phyloP scores from a whole-genome alignment of 345 rosid species.

The Nephelium lappaceum region DNA sequence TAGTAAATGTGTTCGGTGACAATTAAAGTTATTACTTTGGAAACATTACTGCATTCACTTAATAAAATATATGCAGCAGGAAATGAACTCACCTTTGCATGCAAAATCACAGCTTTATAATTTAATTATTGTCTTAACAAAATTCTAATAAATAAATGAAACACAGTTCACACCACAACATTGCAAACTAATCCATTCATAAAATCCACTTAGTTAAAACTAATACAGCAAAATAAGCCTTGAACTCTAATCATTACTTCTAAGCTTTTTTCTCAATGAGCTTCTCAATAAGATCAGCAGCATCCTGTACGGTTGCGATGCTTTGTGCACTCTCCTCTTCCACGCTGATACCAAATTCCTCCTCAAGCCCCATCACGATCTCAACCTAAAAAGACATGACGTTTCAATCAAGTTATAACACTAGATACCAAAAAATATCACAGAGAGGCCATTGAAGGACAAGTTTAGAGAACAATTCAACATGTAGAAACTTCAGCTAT shows the following conservation, averaged over 20 bases:
- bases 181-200: not conserved
- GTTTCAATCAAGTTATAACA: not conserved
- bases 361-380: slow-evolving; percentile 80
- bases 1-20: no score
- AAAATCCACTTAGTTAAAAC: not conserved
- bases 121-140: not conserved
- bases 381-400: slow-evolving; percentile 46
- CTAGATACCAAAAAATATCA: not conserved
- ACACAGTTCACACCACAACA: not conserved
- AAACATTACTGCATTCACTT: no score
- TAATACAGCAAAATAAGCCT: not conserved
- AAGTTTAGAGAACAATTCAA: not conserved
- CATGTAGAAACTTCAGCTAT: not conserved
- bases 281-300: slow-evolving; percentile 73
- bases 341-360: slow-evolving; percentile 68
- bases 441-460: not conserved
- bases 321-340: slow-evolving; percentile 71
- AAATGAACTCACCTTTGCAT: not conserved
- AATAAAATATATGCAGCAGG: not conserved
- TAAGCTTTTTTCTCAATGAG: slow-evolving; percentile 32
- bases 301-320: slow-evolving; percentile 62
- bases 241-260: not conserved
- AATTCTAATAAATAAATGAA: not conserved
- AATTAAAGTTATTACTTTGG: no score
- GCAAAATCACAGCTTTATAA: not conserved